These are phyloP conservation scores for Aegilops sharonensis DNA, from an alignment of 176 grass and related monocot species.

Conservation along the genomic window DNA sequence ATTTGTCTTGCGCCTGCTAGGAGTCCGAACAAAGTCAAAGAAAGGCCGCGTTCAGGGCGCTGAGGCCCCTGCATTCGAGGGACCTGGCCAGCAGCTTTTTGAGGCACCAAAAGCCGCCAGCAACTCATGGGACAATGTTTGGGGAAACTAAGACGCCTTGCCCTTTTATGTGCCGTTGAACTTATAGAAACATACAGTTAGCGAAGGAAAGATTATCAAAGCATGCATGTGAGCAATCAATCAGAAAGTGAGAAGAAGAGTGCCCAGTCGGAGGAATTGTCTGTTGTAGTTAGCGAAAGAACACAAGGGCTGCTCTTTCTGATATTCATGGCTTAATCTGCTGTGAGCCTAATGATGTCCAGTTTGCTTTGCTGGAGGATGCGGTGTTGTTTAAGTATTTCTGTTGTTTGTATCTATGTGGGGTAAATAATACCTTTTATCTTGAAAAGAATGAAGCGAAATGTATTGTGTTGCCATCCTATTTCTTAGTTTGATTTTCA, in stretches of 20 bases:
- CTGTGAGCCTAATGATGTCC: slow-evolving; percentile 6
- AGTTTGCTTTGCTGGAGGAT: slow-evolving; percentile 6
- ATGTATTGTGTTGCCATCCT: background rate
- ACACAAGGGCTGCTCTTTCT: background rate
- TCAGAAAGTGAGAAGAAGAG: background rate
- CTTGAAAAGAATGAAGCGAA: slow-evolving; percentile 6
- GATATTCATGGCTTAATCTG: background rate
- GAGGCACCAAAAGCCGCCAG: slow-evolving; percentile 51
- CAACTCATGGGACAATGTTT: slow-evolving; percentile 67
- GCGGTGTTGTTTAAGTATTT: background rate
- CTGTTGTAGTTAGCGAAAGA: background rate
- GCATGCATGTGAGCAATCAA: background rate
- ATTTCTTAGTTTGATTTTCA: background rate
- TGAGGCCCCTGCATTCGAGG: slow-evolving; percentile 30
- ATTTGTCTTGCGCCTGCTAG: slow-evolving; percentile 67
- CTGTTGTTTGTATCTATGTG: slow-evolving; percentile 23
- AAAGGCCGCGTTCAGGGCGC: slow-evolving; percentile 44
- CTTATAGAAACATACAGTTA: background rate
- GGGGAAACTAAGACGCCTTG: slow-evolving; percentile 47
- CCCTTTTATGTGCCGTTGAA: background rate
- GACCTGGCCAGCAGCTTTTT: slow-evolving; percentile 37
- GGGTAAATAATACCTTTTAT: slow-evolving; percentile 21
- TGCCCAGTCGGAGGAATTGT: background rate
- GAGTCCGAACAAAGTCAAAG: slow-evolving; percentile 59
- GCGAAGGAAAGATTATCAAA: background rate